Conservation (phyloP, 345 rosid genomes). For the Aquilaria sinensis region DNA sequence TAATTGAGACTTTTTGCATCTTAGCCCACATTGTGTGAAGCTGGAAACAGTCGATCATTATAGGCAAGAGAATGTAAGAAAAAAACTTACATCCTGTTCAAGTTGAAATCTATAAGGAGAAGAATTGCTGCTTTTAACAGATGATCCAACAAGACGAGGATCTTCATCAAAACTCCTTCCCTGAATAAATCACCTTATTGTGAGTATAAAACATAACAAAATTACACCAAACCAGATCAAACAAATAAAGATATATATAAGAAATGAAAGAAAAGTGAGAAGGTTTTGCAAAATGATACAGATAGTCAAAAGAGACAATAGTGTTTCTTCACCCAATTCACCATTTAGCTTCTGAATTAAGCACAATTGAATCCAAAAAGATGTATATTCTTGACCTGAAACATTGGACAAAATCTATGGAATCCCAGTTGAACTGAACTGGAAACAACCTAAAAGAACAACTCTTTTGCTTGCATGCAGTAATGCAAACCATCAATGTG, state of each 20-base stretch:
- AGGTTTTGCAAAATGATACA: too few species aligned
- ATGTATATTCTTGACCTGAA: not conserved
- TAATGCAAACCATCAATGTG: not conserved
- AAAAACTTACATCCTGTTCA: conserved; percentile 64
- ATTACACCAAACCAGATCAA: not conserved
- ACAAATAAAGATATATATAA: not conserved
- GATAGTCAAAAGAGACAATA: too few species aligned
- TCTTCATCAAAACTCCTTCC: conserved; percentile 28
- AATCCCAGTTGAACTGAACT: not conserved
- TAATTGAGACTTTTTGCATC: too few species aligned
- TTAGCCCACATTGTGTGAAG: not conserved
- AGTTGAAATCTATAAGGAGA: conserved; percentile 65
- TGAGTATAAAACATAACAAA: not conserved
- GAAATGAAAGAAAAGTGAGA: not conserved
- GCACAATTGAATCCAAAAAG: not conserved
- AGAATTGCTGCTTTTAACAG: conserved; percentile 23
- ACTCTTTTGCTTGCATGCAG: not conserved
- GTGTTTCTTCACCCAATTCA: too few species aligned
- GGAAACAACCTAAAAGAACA: not conserved
- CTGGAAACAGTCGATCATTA: conserved; percentile 8
- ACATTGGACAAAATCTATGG: not conserved
- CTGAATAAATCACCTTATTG: conserved; percentile 28
- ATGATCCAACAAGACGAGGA: conserved; percentile 24
- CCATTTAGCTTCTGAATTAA: too few species aligned
- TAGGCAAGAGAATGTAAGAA: not conserved